These are phyloP conservation scores for Botryosphaeria dothidea DNA, from an alignment of 2,329 filamentous ascomycete genomes.

Conservation along the genomic window DNA sequence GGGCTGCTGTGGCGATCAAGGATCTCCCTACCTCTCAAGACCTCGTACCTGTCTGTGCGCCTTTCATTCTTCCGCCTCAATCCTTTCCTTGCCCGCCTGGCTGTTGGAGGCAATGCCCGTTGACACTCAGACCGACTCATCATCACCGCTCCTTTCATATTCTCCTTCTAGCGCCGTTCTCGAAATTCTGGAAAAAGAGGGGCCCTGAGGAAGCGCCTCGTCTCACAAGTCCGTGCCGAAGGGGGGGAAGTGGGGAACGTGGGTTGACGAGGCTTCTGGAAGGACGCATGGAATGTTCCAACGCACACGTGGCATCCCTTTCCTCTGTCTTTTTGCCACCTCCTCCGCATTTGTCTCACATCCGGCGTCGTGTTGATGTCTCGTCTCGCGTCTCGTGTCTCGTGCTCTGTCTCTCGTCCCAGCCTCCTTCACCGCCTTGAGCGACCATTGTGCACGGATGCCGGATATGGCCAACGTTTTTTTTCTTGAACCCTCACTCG, in stretches of 20 bases:
- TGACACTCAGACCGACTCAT: not conserved
- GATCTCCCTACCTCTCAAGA: slow-evolving; percentile 5
- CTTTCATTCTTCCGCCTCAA: not conserved
- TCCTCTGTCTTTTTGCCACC: not conserved
- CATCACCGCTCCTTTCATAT: slow-evolving; percentile 16
- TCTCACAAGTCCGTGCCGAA: not conserved
- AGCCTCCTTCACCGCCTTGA: not conserved
- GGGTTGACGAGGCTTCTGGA: slow-evolving; percentile 8
- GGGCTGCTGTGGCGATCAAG: slow-evolving; percentile 9
- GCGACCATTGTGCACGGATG: not conserved
- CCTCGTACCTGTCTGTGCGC: slow-evolving; percentile 14
- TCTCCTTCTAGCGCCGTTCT: slow-evolving; percentile 7
- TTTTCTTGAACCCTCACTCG: not conserved
- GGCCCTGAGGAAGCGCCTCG: not conserved
- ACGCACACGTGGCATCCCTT: not conserved
- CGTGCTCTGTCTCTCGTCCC: not conserved
- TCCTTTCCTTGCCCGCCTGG: not conserved
- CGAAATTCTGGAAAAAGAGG: not conserved
- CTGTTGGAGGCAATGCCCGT: not conserved
- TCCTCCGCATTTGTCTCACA: slow-evolving; percentile 9
- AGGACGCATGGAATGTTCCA: not conserved
- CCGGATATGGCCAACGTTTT: not conserved
- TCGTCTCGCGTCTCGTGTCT: not conserved
- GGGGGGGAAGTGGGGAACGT: slow-evolving; percentile 1
- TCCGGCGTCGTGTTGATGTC: not conserved